Base-by-base conservation (phyloP, 177 flowering plant genomes). In the Vitis hybrid region DNA sequence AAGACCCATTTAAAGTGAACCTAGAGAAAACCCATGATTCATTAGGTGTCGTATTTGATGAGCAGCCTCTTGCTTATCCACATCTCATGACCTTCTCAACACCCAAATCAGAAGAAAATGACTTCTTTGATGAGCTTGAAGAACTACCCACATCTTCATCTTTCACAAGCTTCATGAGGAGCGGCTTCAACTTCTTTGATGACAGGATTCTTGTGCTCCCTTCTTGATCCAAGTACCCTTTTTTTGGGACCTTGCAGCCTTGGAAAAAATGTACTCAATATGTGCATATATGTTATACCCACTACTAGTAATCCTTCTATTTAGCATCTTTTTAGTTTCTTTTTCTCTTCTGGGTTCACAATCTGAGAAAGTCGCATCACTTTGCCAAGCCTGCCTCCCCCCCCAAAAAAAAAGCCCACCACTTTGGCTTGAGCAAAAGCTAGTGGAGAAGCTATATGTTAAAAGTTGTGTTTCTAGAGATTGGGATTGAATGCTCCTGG, bases 121-220 rank as follows among this genome's bases (percentile, higher is more conserved):
- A 90, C 73, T 88, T 91, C 83, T 91, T 82, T 73, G 94, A 91
- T 77, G 97, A 91, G 80, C 97, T 90, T 56, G 97, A 86, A 69
- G 97, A 91, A 62, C 80, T 90, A 10, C 92, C 91, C 71, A 78
- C 76, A 4, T 76, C 83, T 66, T 86, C 89, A 30, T 74, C 81
- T 57, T 82, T 84, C 72, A 74, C 83, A 32, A 76, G 89, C 79
- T 74, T 83, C 79, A 82, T 82, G 86, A 80, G 76, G 71, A 83
- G 73, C 76, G 78, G 70, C 69, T 77, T 82, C 70, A 60, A 66
- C 62, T 63, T 59, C 59, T 80, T 74, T 65, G 90, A 85, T 71
- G 91, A 89, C 58, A 80, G 89, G 81, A 78, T 87, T 73, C 84
- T 80, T 74, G 76, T 79, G 73, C 80, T 80, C 77, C 91, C 84